These are phyloP conservation scores for Lyophyllum decastes DNA, from an alignment of 768 basidiomycete species.

Conservation along the genomic window DNA sequence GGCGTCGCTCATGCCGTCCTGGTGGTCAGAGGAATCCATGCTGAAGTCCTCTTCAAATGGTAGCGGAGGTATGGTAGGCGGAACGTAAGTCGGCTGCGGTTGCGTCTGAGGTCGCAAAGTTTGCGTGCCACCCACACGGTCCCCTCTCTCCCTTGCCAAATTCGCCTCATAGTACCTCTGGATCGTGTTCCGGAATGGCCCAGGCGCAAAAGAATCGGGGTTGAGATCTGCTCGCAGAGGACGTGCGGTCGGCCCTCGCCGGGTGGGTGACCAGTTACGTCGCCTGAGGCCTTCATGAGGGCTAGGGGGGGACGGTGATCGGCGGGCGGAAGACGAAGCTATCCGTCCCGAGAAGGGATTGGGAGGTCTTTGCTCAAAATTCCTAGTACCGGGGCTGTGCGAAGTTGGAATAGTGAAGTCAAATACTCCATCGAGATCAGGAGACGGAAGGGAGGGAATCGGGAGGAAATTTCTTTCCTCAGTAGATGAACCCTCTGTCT, in stretches of 20 bases:
- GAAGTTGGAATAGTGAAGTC: not conserved
- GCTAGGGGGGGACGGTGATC: constrained; percentile 9
- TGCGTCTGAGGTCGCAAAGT: not conserved
- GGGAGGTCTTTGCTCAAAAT: not conserved
- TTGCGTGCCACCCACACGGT: constrained; percentile 1
- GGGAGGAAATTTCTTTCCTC: constrained; percentile 10
- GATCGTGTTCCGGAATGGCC: constrained; percentile 51
- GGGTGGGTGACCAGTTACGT: not conserved
- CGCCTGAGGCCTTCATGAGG: not conserved
- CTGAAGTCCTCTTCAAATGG: constrained; percentile 30
- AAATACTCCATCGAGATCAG: constrained; percentile 24
- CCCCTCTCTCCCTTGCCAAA: constrained; percentile 15
- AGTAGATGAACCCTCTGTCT: not conserved
- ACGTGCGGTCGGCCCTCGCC: constrained; percentile 8
- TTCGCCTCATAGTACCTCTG: constrained; percentile 27
- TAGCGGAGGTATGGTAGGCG: constrained; percentile 38
- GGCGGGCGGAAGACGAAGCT: not conserved
- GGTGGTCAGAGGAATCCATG: not conserved
- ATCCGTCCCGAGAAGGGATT: not conserved
- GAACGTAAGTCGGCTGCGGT: not conserved
- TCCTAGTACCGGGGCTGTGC: not conserved
- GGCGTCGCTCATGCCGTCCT: not conserved
- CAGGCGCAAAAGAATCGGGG: constrained; percentile 40
- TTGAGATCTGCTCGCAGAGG: constrained; percentile 26
- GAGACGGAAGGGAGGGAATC: constrained; percentile 23